phyloP scores from a whole-genome alignment of 345 rosid species.

The Moringa oleifera region DNA sequence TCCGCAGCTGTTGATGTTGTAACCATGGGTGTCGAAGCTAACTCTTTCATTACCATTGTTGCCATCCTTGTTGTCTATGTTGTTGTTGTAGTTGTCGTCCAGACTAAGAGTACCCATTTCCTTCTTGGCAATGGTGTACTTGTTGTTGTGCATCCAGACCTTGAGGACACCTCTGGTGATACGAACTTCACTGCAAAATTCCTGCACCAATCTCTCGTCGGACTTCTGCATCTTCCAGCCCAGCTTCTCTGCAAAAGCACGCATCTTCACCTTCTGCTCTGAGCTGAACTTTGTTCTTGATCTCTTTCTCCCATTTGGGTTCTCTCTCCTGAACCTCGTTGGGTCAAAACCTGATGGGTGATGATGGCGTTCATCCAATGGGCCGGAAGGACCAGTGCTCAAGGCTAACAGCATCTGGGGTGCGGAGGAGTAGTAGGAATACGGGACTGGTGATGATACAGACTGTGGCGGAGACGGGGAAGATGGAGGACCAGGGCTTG shows the following conservation, averaged over 20 bases:
- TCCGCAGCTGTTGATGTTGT: background rate
- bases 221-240: conserved; percentile 69
- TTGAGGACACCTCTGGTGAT: conserved; percentile 65
- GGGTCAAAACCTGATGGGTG: conserved; percentile 4
- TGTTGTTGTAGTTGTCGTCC: conserved; percentile 8
- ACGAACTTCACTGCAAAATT: conserved; percentile 56
- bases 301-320: conserved; percentile 37
- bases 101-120: conserved; percentile 22
- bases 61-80: conserved; percentile 8
- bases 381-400: conserved; percentile 32
- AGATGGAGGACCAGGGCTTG: conserved; percentile 20
- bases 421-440: conserved; percentile 57
- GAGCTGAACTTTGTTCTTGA: conserved; percentile 64
- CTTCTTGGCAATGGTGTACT: conserved; percentile 39
- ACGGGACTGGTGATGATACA: conserved; percentile 56
- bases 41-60: background rate
- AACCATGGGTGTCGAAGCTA: background rate
- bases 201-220: conserved; percentile 42
- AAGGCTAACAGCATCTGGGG: conserved; percentile 54
- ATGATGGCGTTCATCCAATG: conserved; percentile 19
- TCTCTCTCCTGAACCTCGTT: conserved; percentile 15
- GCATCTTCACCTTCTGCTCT: conserved; percentile 71
- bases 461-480: conserved; percentile 25
- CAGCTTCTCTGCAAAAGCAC: conserved; percentile 51
- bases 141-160: conserved; percentile 87